phyloP scores from a whole-genome alignment of 2,329 filamentous ascomycete species.

The Atkinsonella texensis region DNA sequence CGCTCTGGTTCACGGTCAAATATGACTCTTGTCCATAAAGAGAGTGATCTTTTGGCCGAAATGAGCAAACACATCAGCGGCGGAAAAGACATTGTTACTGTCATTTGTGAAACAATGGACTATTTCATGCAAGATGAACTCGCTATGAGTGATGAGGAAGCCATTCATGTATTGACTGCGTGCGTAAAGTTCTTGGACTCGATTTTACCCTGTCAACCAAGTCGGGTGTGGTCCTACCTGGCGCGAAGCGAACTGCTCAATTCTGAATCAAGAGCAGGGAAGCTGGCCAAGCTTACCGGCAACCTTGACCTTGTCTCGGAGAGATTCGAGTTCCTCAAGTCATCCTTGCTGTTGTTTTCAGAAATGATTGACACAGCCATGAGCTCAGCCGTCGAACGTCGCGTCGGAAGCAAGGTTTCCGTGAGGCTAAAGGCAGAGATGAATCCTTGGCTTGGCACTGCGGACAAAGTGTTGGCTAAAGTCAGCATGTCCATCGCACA shows the following conservation, averaged over 20 bases:
- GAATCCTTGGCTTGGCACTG: conserved; percentile 57
- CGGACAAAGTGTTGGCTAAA: conserved; percentile 63
- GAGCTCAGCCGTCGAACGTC: conserved; percentile 54
- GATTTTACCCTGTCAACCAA: conserved; percentile 62
- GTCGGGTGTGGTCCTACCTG: conserved; percentile 82
- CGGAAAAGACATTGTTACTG: conserved; percentile 63
- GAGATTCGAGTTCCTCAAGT: conserved; percentile 65
- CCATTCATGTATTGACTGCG: conserved; percentile 53
- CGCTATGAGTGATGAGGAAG: conserved; percentile 45
- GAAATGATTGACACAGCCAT: conserved; percentile 66
- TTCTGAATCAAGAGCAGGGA: conserved; percentile 61
- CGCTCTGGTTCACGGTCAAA: conserved; percentile 18
- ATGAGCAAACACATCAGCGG: conserved; percentile 40
- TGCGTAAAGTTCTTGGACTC: conserved; percentile 73
- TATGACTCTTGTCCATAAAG: conserved; percentile 21
- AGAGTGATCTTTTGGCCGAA: conserved; percentile 40
- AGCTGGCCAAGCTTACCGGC: conserved; percentile 68
- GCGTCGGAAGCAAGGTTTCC: conserved; percentile 38
- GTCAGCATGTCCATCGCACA: conserved; percentile 63
- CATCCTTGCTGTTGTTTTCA: conserved; percentile 62
- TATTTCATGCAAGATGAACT: conserved; percentile 47
- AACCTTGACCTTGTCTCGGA: conserved; percentile 67
- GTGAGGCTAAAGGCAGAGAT: conserved; percentile 32
- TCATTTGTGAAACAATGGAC: conserved; percentile 80
- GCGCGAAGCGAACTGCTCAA: conserved; percentile 70